phyloP scores from a whole-genome alignment of 1,139 yeast species.

The Yamadazyma pseudoaaseri region DNA sequence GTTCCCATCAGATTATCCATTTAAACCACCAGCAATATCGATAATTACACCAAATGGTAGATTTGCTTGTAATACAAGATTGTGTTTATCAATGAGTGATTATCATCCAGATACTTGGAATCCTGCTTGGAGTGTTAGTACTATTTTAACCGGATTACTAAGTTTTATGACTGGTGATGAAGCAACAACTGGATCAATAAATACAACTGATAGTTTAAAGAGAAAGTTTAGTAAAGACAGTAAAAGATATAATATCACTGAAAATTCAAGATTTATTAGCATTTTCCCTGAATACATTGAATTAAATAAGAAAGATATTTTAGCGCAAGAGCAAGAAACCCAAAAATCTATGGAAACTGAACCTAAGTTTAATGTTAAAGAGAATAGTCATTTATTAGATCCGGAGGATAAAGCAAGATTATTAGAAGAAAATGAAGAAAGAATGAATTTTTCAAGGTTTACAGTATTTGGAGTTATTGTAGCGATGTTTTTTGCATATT shows the following conservation, averaged over 20 bases:
- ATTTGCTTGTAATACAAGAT: conserved; percentile 72
- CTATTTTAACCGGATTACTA: conserved; percentile 78
- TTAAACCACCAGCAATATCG: conserved; percentile 86
- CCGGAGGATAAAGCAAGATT: conserved; percentile 48
- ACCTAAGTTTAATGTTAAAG: conserved; percentile 22
- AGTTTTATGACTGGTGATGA: conserved; percentile 80
- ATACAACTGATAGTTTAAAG: conserved; percentile 37
- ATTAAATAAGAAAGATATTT: conserved; percentile 37
- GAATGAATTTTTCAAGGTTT: conserved; percentile 8
- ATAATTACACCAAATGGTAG: conserved; percentile 88
- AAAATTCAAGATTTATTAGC: conserved; percentile 52
- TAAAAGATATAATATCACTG: conserved; percentile 60
- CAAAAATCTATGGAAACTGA: conserved; percentile 13
- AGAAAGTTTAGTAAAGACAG: conserved; percentile 49
- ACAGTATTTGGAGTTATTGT: conserved; percentile 29
- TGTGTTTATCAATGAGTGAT: conserved; percentile 88
- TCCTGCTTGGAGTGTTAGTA: conserved; percentile 91
- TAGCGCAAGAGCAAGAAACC: conserved; percentile 14
- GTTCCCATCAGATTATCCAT: conserved; percentile 87
- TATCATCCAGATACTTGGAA: conserved; percentile 95
- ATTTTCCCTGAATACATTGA: conserved; percentile 71
- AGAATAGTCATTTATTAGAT: conserved; percentile 31
- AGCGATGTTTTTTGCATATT: conserved; percentile 28
- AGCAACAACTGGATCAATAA: conserved; percentile 39
- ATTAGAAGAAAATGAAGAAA: conserved; percentile 16